These are phyloP conservation scores for Candida berthetii DNA, from an alignment of 805 yeast species.

Conservation along the genomic window DNA sequence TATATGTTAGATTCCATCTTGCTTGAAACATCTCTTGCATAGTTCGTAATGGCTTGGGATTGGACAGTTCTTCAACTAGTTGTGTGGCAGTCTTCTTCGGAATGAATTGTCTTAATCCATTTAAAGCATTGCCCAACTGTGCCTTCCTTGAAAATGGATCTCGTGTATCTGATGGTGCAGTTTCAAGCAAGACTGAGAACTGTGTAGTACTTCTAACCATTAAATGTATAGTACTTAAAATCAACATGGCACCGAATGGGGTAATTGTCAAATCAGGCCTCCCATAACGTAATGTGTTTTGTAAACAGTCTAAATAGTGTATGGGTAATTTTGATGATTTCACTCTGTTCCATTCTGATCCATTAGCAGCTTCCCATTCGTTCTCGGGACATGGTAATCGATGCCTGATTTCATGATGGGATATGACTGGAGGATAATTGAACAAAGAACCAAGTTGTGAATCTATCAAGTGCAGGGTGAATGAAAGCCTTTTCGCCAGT, in stretches of 20 bases:
- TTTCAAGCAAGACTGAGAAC: not conserved
- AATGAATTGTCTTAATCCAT: not conserved
- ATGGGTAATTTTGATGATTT: not conserved
- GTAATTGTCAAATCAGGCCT: not conserved
- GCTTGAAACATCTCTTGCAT: constrained; percentile 1
- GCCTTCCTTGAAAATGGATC: constrained; percentile 1
- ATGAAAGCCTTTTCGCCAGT: not conserved
- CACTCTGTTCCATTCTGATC: not conserved
- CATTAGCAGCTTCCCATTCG: not conserved
- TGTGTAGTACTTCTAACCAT: constrained; percentile 1
- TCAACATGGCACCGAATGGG: not conserved
- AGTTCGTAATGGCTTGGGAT: not conserved
- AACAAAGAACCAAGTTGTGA: not conserved
- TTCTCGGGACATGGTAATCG: not conserved
- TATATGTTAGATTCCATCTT: constrained; percentile 1
- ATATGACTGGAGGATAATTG: not conserved
- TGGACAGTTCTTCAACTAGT: too few species aligned
- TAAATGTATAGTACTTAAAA: not conserved
- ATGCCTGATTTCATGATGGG: constrained; percentile 1
- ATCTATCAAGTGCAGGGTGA: not conserved
- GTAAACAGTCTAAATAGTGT: not conserved
- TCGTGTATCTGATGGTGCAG: not conserved
- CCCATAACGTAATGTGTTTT: not conserved
- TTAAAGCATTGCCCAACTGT: constrained; percentile 1
- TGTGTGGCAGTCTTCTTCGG: not conserved